phyloP scores from a whole-genome alignment of 495 filamentous ascomycete genomes.

The Extremus antarcticus region DNA sequence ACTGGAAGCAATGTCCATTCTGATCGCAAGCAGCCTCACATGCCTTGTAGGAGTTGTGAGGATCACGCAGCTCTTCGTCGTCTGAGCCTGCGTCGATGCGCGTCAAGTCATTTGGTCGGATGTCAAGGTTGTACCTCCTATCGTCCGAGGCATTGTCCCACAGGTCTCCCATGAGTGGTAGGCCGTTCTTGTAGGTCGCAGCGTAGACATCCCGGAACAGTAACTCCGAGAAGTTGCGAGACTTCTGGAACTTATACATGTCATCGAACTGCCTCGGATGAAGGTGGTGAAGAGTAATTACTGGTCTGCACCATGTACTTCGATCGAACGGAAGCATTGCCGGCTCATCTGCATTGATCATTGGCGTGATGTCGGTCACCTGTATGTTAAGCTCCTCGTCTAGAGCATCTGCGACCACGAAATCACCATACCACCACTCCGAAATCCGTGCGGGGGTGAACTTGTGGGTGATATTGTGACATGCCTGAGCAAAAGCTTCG shows the following conservation, averaged over 20 bases:
- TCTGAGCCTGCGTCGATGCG: neutral
- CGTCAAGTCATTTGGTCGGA: neutral
- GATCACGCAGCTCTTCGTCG: conserved; percentile 1
- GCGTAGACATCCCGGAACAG: conserved; percentile 8
- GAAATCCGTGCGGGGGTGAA: neutral
- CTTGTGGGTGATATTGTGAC: neutral
- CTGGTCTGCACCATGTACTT: conserved; percentile 19
- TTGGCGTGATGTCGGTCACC: conserved; percentile 8
- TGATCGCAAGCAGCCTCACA: conserved; percentile 10
- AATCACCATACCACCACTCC: conserved; percentile 13
- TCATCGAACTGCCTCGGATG: conserved; percentile 1
- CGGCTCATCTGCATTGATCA: conserved; percentile 12
- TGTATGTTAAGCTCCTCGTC: conserved; percentile 9
- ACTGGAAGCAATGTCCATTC: conserved; percentile 7
- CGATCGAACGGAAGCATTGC: conserved; percentile 11
- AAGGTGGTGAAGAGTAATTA: conserved; percentile 14
- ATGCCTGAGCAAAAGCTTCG: conserved; percentile 16
- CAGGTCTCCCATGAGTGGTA: neutral
- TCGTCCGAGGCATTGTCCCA: conserved; percentile 13
- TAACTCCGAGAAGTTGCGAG: neutral
- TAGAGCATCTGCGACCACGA: conserved; percentile 12
- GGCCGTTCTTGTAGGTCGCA: neutral
- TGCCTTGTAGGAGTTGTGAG: neutral
- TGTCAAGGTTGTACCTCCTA: neutral
- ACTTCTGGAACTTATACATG: conserved; percentile 12